Base-by-base conservation (phyloP, 192 early-diverging fungal species). In the Gorgonomyces haynaldii region DNA sequence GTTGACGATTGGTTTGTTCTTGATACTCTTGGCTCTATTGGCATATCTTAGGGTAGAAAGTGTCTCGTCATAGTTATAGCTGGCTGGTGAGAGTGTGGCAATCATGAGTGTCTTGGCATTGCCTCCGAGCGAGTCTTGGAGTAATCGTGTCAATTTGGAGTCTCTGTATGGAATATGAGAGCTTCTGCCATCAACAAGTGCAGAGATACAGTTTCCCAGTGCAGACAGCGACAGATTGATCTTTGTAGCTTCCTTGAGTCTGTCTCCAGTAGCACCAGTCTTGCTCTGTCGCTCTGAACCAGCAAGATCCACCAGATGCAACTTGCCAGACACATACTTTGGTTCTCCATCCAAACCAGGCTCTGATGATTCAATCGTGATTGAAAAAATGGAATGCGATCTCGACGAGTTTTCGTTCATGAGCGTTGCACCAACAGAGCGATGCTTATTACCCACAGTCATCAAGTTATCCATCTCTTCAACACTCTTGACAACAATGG, bases 71-170 rank as follows among this genome's bases (percentile, higher is more conserved):
- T 47, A 79, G 53, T 81, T 79, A 54, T 76, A 76, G 25, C 51
- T 61, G 12, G 78, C 78, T 0, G 76, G 78, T 34, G 56, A 60
- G 20, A 81, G 46, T 17, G 78, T 79, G 4, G 78, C 78, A 32
- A 81, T 70, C 78, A 81, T 81, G 5, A 81, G 50, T 8, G 78
- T 81, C 65, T 78, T 80, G 17, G 78, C 65, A 42, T 80, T 80
- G 21, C 78, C 78, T 37, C 78, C 78, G 2, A 80, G 53, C 10
- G 78, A 80, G 54, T 80, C 78, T 51, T 80, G 78, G 15, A 80
- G 43, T 30, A 80, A 52, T 36, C 73, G 46, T 2, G 78, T 80
- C 40, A 80, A 53, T 49, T 80, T 80, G 4, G 78, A 80, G 52
- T 80, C 78, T 37, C 78, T 50, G 36, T 79, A 80, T 5, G 78